Percentiles rank a stretch among this genome's conserved stretches.
Evolutionary conservation across 2,329 filamentous ascomycete genomes (phyloP).

Genomic region (Clonostachys rosea): DNA sequence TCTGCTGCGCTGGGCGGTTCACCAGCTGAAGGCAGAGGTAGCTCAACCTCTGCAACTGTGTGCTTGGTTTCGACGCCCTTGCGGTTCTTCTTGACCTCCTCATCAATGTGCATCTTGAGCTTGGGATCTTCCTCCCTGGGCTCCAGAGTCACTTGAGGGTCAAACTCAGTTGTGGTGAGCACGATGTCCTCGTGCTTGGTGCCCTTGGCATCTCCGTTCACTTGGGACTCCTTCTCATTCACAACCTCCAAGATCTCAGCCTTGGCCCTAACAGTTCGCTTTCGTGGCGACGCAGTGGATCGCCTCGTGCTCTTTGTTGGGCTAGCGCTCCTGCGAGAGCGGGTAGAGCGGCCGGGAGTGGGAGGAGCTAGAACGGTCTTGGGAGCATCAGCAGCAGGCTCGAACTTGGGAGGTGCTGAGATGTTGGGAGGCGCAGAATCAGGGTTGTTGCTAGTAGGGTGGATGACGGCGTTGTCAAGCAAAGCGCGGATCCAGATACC

Average conservation of each 20-base stretch:
- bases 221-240: conserved; percentile 15
- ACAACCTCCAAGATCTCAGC: conserved; percentile 26
- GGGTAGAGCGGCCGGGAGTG: conserved; percentile 41
- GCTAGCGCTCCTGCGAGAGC: conserved; percentile 52
- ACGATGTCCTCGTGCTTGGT: conserved; percentile 23
- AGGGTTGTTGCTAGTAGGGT: conserved; percentile 48
- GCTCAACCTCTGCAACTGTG: conserved; percentile 71
- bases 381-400: conserved; percentile 31
- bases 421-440: conserved; percentile 73
- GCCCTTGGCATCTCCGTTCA: conserved; percentile 21
- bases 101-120: conserved; percentile 67
- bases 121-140: conserved; percentile 52
- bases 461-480: conserved; percentile 80
- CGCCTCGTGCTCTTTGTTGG: conserved; percentile 46
- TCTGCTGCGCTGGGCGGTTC: conserved; percentile 73
- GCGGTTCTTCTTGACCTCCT: conserved; percentile 49
- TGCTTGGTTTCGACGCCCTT: conserved; percentile 62
- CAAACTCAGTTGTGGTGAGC: conserved; percentile 44
- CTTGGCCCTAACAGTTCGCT: conserved; percentile 42
- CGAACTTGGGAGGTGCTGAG: conserved; percentile 75
- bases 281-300: conserved; percentile 46
- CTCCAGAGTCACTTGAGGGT: conserved; percentile 41
- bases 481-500: conserved; percentile 86
- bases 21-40: conserved; percentile 54
- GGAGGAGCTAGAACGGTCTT: conserved; percentile 40